Conservation (phyloP, 2,329 filamentous ascomycete genomes). For the Rhytidhysteron rufulum region DNA sequence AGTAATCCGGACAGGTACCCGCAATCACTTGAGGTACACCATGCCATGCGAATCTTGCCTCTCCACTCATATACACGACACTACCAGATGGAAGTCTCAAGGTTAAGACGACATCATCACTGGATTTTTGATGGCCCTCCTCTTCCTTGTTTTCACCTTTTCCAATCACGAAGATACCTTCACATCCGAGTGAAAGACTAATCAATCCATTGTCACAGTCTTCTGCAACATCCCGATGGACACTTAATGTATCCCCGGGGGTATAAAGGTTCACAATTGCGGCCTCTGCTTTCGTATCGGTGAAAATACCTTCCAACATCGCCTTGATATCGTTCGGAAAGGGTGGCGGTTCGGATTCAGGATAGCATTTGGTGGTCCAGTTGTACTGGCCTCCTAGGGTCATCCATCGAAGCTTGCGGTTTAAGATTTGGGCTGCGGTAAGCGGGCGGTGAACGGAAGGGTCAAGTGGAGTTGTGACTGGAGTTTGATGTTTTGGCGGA, state of each 20-base stretch:
- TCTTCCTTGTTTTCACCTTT: slow-evolving; percentile 47
- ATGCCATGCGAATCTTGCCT: slow-evolving; percentile 88
- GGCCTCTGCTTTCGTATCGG: slow-evolving; percentile 74
- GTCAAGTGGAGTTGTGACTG: slow-evolving; percentile 58
- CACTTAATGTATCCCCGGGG: slow-evolving; percentile 83
- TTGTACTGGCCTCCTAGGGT: slow-evolving; percentile 95
- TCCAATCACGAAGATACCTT: slow-evolving; percentile 82
- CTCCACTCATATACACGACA: slow-evolving; percentile 81
- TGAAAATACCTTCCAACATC: slow-evolving; percentile 69
- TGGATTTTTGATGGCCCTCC: background rate
- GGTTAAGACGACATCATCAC: slow-evolving; percentile 16
- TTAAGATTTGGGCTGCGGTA: slow-evolving; percentile 64
- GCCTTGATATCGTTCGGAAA: slow-evolving; percentile 72
- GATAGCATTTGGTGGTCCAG: slow-evolving; percentile 86
- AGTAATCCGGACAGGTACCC: slow-evolving; percentile 70
- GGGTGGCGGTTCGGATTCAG: slow-evolving; percentile 58
- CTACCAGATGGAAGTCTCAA: slow-evolving; percentile 71
- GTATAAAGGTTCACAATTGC: slow-evolving; percentile 94
- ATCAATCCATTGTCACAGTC: slow-evolving; percentile 72
- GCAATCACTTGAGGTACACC: slow-evolving; percentile 83
- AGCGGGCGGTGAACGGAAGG: slow-evolving; percentile 71
- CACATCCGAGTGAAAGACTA: slow-evolving; percentile 85
- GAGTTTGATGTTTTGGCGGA: slow-evolving; percentile 19
- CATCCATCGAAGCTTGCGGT: slow-evolving; percentile 84
- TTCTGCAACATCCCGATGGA: slow-evolving; percentile 93